phyloP scores from a whole-genome alignment of 2,329 filamentous ascomycete species.

The Lasiodiplodia gonubiensis region DNA sequence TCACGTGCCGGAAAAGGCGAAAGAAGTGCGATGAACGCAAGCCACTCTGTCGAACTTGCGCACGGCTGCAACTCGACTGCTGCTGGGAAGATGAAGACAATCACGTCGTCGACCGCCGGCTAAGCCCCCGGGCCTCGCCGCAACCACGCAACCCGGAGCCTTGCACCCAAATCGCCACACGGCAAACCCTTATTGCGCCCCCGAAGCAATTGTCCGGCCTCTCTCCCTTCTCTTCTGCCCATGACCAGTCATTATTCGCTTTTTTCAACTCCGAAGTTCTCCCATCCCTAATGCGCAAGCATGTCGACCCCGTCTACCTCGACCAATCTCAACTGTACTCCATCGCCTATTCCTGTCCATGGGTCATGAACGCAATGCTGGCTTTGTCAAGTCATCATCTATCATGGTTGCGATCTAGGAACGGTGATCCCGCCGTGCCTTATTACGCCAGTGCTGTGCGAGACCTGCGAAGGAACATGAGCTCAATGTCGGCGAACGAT shows the following conservation, averaged over 20 bases:
- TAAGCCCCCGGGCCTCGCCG: not conserved
- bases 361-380: conserved; percentile 14
- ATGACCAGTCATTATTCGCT: not conserved
- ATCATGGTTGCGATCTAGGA: conserved; percentile 1
- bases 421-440: conserved; percentile 9
- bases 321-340: not conserved
- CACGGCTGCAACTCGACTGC: conserved; percentile 15
- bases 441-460: conserved; percentile 19
- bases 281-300: conserved; percentile 6
- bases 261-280: conserved; percentile 1
- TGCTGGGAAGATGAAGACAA: not conserved
- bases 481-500: not conserved
- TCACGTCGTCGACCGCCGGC: not conserved
- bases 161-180: not conserved
- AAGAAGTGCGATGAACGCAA: conserved; percentile 22
- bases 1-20: conserved; percentile 9
- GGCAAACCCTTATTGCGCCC: not conserved
- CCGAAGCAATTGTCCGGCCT: not conserved
- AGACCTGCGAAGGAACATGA: conserved; percentile 14
- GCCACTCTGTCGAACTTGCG: conserved; percentile 8
- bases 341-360: conserved; percentile 6
- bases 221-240: conserved; percentile 2
- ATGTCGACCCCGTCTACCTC: conserved; percentile 4
- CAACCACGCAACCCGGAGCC: not conserved
- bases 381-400: not conserved